phyloP scores from a whole-genome alignment of 139 green algal genomes.

The Monoraphidium neglectum region DNA sequence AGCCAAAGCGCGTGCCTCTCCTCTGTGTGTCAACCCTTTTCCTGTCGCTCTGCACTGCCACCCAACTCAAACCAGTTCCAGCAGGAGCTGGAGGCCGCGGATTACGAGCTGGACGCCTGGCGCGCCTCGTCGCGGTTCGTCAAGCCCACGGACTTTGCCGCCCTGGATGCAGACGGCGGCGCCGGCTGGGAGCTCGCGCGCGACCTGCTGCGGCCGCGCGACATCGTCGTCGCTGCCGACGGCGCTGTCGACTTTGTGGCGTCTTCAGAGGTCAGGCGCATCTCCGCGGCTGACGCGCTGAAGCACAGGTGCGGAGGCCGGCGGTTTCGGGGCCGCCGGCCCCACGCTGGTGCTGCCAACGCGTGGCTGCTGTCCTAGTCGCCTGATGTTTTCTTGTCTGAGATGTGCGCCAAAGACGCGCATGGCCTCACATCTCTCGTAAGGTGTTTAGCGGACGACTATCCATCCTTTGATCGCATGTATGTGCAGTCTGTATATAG shows the following conservation, averaged over 20 bases:
- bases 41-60: constrained; percentile 29
- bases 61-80: constrained; percentile 9
- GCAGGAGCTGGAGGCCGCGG: too few species aligned
- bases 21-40: constrained; percentile 41
- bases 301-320: background rate
- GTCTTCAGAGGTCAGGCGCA: background rate
- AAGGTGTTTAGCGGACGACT: too few species aligned
- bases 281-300: too few species aligned
- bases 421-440: too few species aligned
- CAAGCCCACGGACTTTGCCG: constrained; percentile 51
- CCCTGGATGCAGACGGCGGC: constrained; percentile 77
- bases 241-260: constrained; percentile 59
- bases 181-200: constrained; percentile 64
- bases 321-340: too few species aligned
- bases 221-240: constrained; percentile 36
- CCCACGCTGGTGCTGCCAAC: too few species aligned
- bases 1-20: constrained; percentile 50
- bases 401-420: too few species aligned
- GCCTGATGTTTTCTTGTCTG: too few species aligned
- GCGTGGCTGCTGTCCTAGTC: too few species aligned
- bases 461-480: too few species aligned
- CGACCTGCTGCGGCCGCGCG: constrained; percentile 60
- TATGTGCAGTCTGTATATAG: too few species aligned
- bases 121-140: constrained; percentile 43
- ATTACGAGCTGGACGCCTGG: constrained; percentile 80